These are phyloP conservation scores for Aspergillus japonicus DNA, from an alignment of 2,329 filamentous ascomycete species.

Conservation along the genomic window DNA sequence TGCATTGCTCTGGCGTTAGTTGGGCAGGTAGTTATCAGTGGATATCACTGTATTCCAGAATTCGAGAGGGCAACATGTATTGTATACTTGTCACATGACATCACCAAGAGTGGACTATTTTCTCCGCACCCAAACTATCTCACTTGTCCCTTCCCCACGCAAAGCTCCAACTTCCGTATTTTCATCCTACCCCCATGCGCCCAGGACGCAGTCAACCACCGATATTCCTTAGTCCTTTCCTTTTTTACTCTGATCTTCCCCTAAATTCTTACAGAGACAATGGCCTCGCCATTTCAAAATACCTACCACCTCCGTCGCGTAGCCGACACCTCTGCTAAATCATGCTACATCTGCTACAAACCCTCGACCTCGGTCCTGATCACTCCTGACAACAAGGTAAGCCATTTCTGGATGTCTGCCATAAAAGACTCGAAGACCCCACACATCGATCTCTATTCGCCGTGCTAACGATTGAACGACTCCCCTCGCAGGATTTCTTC, in stretches of 20 bases:
- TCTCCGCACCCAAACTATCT: not conserved
- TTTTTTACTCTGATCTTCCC: not conserved
- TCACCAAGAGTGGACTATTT: not conserved
- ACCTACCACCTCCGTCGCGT: conserved; percentile 83
- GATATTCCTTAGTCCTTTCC: not conserved
- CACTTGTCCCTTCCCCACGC: not conserved
- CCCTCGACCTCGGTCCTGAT: conserved; percentile 83
- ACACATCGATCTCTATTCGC: not conserved
- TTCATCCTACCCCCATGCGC: not conserved
- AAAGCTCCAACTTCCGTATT: not conserved
- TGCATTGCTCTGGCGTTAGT: conserved; percentile 32
- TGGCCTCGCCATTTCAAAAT: conserved; percentile 59
- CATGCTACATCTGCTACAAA: conserved; percentile 91
- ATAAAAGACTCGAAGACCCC: too few species aligned
- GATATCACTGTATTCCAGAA: not conserved
- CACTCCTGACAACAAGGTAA: conserved; percentile 82
- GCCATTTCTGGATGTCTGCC: not conserved
- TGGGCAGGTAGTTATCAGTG: conserved; percentile 3
- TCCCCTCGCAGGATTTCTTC: conserved; percentile 70
- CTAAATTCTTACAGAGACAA: not conserved
- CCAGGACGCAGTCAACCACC: not conserved
- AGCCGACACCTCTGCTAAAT: conserved; percentile 75
- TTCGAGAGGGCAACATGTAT: not conserved
- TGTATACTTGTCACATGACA: not conserved
- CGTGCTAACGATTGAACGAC: conserved; percentile 4